phyloP scores from a whole-genome alignment of 768 basidiomycete species.

The Amylocystis lapponica region DNA sequence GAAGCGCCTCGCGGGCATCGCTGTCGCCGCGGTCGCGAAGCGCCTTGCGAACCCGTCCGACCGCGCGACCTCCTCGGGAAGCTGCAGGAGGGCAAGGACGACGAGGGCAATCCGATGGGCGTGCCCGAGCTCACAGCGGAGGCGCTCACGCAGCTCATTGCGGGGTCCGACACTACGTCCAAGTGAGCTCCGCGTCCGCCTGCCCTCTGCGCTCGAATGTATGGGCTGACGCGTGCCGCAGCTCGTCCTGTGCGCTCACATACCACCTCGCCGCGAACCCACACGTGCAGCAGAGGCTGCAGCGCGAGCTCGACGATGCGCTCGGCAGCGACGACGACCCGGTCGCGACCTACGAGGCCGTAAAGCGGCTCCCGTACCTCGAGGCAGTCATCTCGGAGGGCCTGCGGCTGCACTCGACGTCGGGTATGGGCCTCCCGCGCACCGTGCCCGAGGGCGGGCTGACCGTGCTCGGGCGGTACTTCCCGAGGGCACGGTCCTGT shows the following conservation, averaged over 20 bases:
- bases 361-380: constrained; percentile 73
- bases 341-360: constrained; percentile 57
- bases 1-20: constrained; percentile 70
- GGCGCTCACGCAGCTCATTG: constrained; percentile 79
- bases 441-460: constrained; percentile 71
- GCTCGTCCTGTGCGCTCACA: constrained; percentile 86
- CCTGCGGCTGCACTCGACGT: constrained; percentile 80
- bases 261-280: constrained; percentile 76
- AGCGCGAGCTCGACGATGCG: constrained; percentile 63
- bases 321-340: constrained; percentile 56
- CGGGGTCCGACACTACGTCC: constrained; percentile 89
- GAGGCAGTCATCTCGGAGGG: constrained; percentile 87
- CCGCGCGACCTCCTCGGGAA: constrained; percentile 79
- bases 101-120: constrained; percentile 76
- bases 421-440: constrained; percentile 78
- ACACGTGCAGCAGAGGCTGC: constrained; percentile 60
- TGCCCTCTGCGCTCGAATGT: background rate
- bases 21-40: constrained; percentile 57
- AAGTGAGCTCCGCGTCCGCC: constrained; percentile 52
- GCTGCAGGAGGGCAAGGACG: constrained; percentile 72
- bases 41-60: constrained; percentile 66
- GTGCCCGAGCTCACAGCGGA: constrained; percentile 84
- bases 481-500: constrained; percentile 72
- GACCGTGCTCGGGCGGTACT: constrained; percentile 48
- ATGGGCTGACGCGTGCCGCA: constrained; percentile 21